Evolutionary conservation across 352 stramenopile genomes (phyloP).

Genomic region (Phytophthora europaea): DNA sequence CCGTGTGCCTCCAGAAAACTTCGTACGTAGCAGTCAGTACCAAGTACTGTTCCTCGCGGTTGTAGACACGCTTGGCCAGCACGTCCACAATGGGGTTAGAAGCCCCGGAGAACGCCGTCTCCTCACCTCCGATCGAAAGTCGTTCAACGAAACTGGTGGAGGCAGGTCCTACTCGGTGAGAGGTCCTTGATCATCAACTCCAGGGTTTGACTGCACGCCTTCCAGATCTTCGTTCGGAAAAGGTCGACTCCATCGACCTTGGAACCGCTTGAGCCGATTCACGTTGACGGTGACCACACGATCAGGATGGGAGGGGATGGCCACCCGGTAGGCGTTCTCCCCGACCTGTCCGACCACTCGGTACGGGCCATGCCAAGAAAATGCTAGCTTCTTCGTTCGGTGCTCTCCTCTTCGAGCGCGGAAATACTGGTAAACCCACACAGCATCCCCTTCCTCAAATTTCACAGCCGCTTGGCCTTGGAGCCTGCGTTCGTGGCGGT

Average conservation of each 20-base stretch:
- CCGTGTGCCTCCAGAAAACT: neutral
- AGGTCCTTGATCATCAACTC: neutral
- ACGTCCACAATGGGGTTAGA: too few species aligned
- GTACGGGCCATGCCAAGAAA: slow-evolving; percentile 19
- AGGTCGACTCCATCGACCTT: neutral
- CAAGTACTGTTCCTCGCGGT: neutral
- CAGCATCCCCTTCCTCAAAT: neutral
- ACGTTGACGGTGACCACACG: neutral
- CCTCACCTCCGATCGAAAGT: neutral
- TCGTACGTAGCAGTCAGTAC: slow-evolving; percentile 1
- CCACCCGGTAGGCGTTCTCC: neutral
- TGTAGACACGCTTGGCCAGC: too few species aligned
- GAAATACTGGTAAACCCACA: slow-evolving; percentile 19
- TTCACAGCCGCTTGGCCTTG: neutral
- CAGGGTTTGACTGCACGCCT: neutral
- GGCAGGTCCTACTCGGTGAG: neutral
- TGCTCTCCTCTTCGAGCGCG: neutral
- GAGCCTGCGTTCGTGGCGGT: neutral
- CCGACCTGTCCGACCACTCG: neutral
- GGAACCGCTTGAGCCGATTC: neutral
- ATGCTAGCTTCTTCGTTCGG: slow-evolving; percentile 11
- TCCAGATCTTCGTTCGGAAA: neutral
- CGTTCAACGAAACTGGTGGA: neutral
- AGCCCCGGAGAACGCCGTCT: neutral
- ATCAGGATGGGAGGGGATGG: neutral